A percentile compares a stretch with the other conserved stretches of the same genome.
phyloP scores from a whole-genome alignment of 495 filamentous ascomycete species.

The Penicillium cosmopolitanum region DNA sequence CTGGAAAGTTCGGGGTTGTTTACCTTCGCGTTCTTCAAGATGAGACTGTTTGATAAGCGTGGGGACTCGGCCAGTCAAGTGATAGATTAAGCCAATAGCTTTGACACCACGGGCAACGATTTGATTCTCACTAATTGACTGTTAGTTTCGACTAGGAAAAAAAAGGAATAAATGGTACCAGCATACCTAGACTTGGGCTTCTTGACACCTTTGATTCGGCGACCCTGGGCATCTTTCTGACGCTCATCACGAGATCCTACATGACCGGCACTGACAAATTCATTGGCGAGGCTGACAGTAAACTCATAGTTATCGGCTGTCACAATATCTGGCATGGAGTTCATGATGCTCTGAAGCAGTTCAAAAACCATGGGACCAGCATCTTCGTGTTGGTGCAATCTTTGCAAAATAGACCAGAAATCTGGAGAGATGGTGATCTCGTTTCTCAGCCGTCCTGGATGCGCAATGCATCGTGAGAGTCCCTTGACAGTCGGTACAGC shows the following conservation, averaged over 20 bases:
- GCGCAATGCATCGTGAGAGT: constrained; percentile 75
- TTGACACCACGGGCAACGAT: constrained; percentile 77
- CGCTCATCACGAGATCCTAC: constrained; percentile 81
- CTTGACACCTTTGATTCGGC: constrained; percentile 56
- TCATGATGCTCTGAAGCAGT: constrained; percentile 73
- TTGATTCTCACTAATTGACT: constrained; percentile 63
- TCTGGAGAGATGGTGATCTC: constrained; percentile 96
- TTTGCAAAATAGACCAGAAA: constrained; percentile 91
- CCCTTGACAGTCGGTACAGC: constrained; percentile 77
- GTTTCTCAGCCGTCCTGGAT: constrained; percentile 75
- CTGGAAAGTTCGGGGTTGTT: constrained; percentile 15
- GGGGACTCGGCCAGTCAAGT: constrained; percentile 79
- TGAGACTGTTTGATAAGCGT: constrained; percentile 89
- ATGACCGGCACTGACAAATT: constrained; percentile 84
- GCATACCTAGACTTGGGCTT: constrained; percentile 61
- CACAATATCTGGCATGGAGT: constrained; percentile 70
- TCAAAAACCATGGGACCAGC: constrained; percentile 79
- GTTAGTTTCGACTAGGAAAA: neutral
- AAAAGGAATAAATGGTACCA: constrained; percentile 17
- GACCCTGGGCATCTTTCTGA: constrained; percentile 63
- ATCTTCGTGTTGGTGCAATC: constrained; percentile 66
- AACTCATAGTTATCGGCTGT: constrained; percentile 96
- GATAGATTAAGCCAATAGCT: constrained; percentile 77
- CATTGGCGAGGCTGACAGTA: constrained; percentile 78
- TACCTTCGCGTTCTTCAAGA: constrained; percentile 83